Percentiles rank a stretch among this genome's conserved stretches.
These are phyloP conservation scores for Abelmoschus esculentus DNA, from an alignment of 345 rosid species.

Conservation along the genomic window DNA sequence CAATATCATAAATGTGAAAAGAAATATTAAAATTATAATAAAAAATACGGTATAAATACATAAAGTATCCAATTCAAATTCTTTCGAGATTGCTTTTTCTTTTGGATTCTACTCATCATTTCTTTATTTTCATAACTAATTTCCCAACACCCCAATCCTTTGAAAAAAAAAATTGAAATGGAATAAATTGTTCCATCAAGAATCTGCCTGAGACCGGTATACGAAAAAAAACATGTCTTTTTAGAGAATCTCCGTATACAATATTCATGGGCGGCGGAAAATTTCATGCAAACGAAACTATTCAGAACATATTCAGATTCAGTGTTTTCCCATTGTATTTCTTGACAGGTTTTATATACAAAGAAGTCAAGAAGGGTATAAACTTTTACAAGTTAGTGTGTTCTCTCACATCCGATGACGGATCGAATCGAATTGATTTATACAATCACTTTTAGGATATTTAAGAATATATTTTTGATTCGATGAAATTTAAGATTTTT, in stretches of 20 bases:
- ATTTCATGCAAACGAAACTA: background rate
- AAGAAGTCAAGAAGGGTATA: background rate
- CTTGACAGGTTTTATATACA: background rate
- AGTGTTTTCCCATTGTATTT: background rate
- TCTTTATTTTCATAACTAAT: background rate
- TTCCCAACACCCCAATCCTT: background rate
- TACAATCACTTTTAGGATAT: too few relatives aligned
- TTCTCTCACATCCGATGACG: background rate
- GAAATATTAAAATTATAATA: too few relatives aligned
- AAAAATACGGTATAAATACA: too few relatives aligned
- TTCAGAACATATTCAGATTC: slow-evolving; percentile 9
- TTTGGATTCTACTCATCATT: background rate
- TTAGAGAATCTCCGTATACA: background rate
- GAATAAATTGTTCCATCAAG: slow-evolving; percentile 6
- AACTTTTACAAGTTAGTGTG: background rate
- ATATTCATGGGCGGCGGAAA: slow-evolving; percentile 6
- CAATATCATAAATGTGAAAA: too few relatives aligned
- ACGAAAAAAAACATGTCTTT: background rate
- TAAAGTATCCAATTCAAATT: too few relatives aligned
- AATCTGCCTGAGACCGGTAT: background rate
- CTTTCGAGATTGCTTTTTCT: too few relatives aligned
- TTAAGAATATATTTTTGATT: too few relatives aligned
- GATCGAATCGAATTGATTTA: too few relatives aligned
- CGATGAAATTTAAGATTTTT: too few relatives aligned
- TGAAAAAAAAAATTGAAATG: background rate